These are phyloP conservation scores for Mallotus nudiflorus DNA, from an alignment of 345 rosid species.

Conservation along the genomic window DNA sequence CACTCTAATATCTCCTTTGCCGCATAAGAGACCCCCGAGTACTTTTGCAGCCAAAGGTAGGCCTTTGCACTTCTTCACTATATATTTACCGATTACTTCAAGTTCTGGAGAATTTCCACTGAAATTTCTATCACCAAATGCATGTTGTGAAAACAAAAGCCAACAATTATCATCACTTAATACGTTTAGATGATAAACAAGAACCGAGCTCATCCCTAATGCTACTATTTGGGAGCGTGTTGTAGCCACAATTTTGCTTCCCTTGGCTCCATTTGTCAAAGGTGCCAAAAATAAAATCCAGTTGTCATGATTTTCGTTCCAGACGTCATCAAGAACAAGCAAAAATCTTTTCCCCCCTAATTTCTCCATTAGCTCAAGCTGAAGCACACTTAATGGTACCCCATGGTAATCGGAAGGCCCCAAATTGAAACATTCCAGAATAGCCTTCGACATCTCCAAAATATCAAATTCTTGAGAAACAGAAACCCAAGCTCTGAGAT, in stretches of 20 bases:
- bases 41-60: too few relatives aligned
- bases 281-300: background rate
- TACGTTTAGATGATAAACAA: too few relatives aligned
- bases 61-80: too few relatives aligned
- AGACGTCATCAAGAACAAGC: slow-evolving; percentile 13
- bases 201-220: background rate
- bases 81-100: too few relatives aligned
- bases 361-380: background rate
- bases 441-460: background rate
- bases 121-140: too few relatives aligned
- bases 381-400: background rate
- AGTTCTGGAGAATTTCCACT: too few relatives aligned
- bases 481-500: background rate
- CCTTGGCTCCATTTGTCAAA: background rate
- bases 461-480: background rate
- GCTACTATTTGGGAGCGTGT: background rate
- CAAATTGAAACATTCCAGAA: background rate
- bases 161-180: too few relatives aligned
- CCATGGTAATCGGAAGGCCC: accelerated
- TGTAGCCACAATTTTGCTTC: background rate
- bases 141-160: too few relatives aligned
- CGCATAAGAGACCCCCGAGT: too few relatives aligned
- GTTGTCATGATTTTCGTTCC: background rate
- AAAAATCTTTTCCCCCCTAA: background rate
- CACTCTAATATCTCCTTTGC: too few relatives aligned